These are phyloP conservation scores for Aspergillus biplanus DNA, from an alignment of 495 filamentous ascomycete genomes.

Conservation along the genomic window DNA sequence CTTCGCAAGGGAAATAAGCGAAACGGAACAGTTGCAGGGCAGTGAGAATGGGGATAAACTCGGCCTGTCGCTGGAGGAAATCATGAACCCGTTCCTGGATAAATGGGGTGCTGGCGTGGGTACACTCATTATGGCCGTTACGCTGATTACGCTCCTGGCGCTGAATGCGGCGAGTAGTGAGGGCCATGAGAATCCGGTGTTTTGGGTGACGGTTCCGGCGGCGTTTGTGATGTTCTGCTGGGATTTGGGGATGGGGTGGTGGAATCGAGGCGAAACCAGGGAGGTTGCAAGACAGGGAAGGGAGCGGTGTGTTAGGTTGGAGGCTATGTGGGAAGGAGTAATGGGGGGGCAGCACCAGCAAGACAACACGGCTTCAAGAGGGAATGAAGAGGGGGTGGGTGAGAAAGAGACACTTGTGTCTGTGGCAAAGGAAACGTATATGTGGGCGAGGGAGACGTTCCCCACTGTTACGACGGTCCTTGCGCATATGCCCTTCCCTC, in stretches of 20 bases:
- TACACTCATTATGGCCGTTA: constrained; percentile 8
- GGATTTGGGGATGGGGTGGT: constrained; percentile 13
- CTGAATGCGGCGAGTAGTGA: constrained; percentile 13
- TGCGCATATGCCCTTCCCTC: constrained; percentile 16
- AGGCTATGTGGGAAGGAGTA: not conserved
- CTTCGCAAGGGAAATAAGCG: not conserved
- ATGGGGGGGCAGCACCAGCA: not conserved
- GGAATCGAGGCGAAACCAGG: constrained; percentile 9
- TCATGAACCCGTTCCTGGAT: constrained; percentile 18
- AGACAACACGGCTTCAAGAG: not conserved
- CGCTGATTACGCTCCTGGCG: constrained; percentile 14
- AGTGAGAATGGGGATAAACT: constrained; percentile 1
- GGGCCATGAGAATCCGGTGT: constrained; percentile 13
- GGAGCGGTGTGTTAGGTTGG: too few species aligned
- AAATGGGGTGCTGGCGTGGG: constrained; percentile 11
- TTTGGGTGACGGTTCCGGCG: constrained; percentile 19
- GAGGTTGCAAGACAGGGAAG: not conserved
- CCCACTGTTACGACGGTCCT: constrained; percentile 14
- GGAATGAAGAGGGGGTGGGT: not conserved
- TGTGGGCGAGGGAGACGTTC: constrained; percentile 14
- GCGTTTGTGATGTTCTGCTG: constrained; percentile 20
- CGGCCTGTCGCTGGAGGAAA: constrained; percentile 15
- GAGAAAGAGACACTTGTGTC: constrained; percentile 5
- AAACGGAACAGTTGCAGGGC: constrained; percentile 3
- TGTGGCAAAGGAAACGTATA: not conserved